These are phyloP conservation scores for Hymenoscyphus infarciens DNA, from an alignment of 2,329 filamentous ascomycete species.

Conservation along the genomic window DNA sequence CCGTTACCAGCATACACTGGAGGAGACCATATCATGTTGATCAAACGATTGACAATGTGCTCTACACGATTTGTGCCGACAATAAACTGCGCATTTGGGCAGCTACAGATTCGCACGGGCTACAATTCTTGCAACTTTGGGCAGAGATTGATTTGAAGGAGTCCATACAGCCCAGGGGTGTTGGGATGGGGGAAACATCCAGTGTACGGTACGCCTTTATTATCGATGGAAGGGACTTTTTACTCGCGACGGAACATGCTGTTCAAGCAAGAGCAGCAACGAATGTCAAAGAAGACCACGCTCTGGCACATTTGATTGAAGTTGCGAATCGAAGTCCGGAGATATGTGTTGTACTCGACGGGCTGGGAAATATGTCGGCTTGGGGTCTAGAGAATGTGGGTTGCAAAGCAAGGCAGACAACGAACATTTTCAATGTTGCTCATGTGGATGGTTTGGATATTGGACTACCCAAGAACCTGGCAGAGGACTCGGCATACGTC, in stretches of 20 bases:
- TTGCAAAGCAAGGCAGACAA: constrained; percentile 60
- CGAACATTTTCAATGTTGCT: constrained; percentile 80
- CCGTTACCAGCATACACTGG: constrained; percentile 85
- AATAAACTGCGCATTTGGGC: constrained; percentile 81
- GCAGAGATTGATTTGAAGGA: constrained; percentile 72
- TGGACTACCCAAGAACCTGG: constrained; percentile 32
- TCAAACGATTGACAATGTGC: constrained; percentile 76
- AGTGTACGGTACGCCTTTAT: constrained; percentile 69
- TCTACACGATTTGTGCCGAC: constrained; percentile 87
- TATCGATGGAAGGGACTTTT: constrained; percentile 77
- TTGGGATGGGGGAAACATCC: constrained; percentile 18
- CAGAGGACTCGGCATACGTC: constrained; percentile 46
- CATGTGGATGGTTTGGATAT: constrained; percentile 63
- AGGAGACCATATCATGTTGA: constrained; percentile 72
- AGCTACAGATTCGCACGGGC: constrained; percentile 65
- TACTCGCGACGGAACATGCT: constrained; percentile 70
- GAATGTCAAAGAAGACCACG: constrained; percentile 58
- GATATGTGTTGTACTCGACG: constrained; percentile 81
- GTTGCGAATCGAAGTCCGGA: constrained; percentile 83
- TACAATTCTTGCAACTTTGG: constrained; percentile 75
- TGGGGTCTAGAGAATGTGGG: constrained; percentile 90
- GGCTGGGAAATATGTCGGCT: constrained; percentile 80
- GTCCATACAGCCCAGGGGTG: constrained; percentile 53
- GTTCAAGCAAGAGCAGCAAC: constrained; percentile 55
- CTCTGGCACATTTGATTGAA: constrained; percentile 79